phyloP scores from a whole-genome alignment of 345 rosid genomes.

The Kernera saxatilis region DNA sequence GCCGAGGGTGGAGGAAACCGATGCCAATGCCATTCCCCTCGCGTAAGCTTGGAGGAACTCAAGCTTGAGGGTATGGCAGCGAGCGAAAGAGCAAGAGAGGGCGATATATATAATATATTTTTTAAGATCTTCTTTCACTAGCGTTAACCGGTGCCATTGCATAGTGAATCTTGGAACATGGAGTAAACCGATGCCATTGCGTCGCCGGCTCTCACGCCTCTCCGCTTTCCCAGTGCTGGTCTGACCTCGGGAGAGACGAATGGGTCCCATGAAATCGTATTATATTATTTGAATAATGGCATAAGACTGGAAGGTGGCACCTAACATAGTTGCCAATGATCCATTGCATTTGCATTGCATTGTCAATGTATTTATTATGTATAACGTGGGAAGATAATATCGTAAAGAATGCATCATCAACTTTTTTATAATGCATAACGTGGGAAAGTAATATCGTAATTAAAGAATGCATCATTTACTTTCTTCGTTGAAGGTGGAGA shows the following conservation, averaged over 20 bases:
- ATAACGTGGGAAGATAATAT: background rate
- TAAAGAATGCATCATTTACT: background rate
- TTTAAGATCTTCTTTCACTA: background rate
- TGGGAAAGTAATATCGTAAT: background rate
- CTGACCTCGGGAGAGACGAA: background rate
- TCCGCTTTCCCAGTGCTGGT: background rate
- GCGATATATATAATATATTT: background rate
- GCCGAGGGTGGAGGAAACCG: slow-evolving; percentile 28
- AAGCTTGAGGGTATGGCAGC: background rate
- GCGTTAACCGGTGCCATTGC: background rate
- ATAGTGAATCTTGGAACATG: background rate
- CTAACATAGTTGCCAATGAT: too few species aligned
- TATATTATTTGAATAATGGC: too few species aligned
- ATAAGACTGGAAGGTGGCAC: too few species aligned
- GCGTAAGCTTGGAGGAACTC: background rate
- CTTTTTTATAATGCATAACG: background rate
- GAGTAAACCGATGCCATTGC: background rate
- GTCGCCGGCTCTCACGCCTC: background rate
- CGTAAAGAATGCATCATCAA: background rate
- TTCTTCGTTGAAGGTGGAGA: background rate
- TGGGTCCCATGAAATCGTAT: too few species aligned
- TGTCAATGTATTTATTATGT: too few species aligned
- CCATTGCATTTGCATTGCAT: too few species aligned
- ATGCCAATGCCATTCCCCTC: slow-evolving; percentile 8
- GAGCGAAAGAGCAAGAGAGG: background rate